Percentiles rank a stretch among this genome's conserved stretches.
phyloP scores from a whole-genome alignment of 202 grass and related monocot species.

The Setaria viridis region DNA sequence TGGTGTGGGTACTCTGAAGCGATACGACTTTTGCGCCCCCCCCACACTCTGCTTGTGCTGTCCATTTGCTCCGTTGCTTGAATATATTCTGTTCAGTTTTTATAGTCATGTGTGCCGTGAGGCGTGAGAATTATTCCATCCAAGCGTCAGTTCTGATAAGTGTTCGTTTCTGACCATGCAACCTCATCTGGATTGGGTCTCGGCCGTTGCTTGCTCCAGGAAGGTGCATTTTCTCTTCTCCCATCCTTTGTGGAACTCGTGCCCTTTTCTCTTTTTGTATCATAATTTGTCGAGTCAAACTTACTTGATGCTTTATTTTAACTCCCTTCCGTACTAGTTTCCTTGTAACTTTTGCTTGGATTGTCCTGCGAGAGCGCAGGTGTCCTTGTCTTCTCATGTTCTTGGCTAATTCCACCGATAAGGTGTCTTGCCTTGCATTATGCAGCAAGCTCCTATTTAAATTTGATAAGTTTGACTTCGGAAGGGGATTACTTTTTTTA shows the following conservation, averaged over 20 bases:
- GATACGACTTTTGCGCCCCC: background rate
- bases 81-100: conserved; percentile 43
- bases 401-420: conserved; percentile 24
- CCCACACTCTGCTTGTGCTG: background rate
- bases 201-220: conserved; percentile 40
- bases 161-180: conserved; percentile 38
- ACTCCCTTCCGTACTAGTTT: conserved; percentile 21
- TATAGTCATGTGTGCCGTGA: conserved; percentile 27
- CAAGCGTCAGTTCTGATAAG: conserved; percentile 2
- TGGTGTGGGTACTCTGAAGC: conserved; percentile 41
- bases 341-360: conserved; percentile 32
- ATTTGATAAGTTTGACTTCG: conserved; percentile 46
- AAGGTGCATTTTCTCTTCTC: conserved; percentile 40
- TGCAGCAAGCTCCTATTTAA: conserved; percentile 18
- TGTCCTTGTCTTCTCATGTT: conserved; percentile 40
- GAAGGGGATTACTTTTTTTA: conserved; percentile 11
- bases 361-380: background rate
- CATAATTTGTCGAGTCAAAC: conserved; percentile 30
- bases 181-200: conserved; percentile 27
- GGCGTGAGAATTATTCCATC: conserved; percentile 24
- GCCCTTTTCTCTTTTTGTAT: background rate
- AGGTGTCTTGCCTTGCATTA: conserved; percentile 34
- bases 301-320: conserved; percentile 20
- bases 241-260: conserved; percentile 28
- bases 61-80: conserved; percentile 24